These are phyloP conservation scores for Ogataea hybrid DNA, from an alignment of 1,139 yeast genomes.

Conservation along the genomic window DNA sequence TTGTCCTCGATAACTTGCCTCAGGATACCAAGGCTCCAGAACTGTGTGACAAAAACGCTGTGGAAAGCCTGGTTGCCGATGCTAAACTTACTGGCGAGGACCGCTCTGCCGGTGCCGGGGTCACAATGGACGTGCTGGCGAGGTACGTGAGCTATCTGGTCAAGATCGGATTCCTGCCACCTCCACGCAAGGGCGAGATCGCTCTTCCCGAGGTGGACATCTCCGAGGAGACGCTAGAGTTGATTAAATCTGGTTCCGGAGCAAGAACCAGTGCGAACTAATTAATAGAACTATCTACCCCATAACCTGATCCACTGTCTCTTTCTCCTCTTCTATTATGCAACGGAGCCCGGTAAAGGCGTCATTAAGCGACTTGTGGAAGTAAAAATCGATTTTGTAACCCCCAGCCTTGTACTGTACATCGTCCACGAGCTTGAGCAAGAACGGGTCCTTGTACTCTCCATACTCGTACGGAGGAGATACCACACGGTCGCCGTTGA, in stretches of 20 bases:
- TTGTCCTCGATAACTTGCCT: slow-evolving; percentile 90
- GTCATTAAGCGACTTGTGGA: slow-evolving; percentile 75
- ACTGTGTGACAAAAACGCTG: slow-evolving; percentile 82
- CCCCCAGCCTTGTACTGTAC: slow-evolving; percentile 84
- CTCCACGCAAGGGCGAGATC: slow-evolving; percentile 37
- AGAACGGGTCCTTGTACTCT: slow-evolving; percentile 57
- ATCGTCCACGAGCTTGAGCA: slow-evolving; percentile 56
- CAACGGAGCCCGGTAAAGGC: slow-evolving; percentile 92
- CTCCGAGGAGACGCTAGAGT: slow-evolving; percentile 56
- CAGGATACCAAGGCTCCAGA: slow-evolving; percentile 93
- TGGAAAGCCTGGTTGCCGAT: slow-evolving; percentile 59
- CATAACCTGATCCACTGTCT: slow-evolving; percentile 3
- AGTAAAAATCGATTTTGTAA: slow-evolving; percentile 67
- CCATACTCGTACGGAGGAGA: slow-evolving; percentile 37
- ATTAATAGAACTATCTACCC: slow-evolving; percentile 7
- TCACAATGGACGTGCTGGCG: slow-evolving; percentile 64
- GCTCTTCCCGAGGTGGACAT: slow-evolving; percentile 59
- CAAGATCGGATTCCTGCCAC: slow-evolving; percentile 73
- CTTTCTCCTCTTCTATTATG: slow-evolving; percentile 66
- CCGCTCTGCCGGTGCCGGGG: slow-evolving; percentile 68
- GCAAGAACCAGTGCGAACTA: slow-evolving; percentile 65
- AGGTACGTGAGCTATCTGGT: slow-evolving; percentile 76
- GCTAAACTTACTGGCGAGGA: slow-evolving; percentile 58
- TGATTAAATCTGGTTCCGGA: slow-evolving; percentile 81
- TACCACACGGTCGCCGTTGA: slow-evolving; percentile 79